Base-by-base conservation (phyloP, 2,329 filamentous ascomycete species). In the Epichloe brachyelytri region DNA sequence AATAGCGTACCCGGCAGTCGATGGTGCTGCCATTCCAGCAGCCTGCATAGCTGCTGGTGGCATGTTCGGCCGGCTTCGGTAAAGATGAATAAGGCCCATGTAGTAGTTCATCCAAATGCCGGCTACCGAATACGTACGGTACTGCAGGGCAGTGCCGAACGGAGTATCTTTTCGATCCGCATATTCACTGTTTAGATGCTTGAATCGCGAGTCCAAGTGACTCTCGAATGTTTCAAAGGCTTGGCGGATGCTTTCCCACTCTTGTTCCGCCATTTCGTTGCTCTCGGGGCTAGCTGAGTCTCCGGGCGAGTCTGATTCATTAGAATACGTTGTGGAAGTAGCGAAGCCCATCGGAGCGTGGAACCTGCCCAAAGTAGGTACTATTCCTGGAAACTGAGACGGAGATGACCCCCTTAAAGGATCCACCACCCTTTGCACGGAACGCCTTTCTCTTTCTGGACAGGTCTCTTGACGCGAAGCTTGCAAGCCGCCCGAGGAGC, bases 21-120 rank as follows among this genome's bases (percentile, higher is more conserved):
- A 78, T 14, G 72, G 71, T 0, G 88, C 88, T 10, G 86, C 82
- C 56, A 94, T 76, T 7, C 84, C 85, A 0, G 88, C 88, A 3
- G 93, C 89, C 59, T 89, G 79, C 80, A 95, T 89, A 37, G 89
- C 86, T 8, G 90, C 83, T 0, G 91, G 88, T 0, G 90, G 91
- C 89, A 96, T 96, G 22, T 79, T 79, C 0, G 93, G 93, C 58
- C 96, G 90, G 1, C 83, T 76, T 36, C 93, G 79, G 53, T 91
- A 74, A n/a, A 93, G 76, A 50, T 90, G 77, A 52, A 97, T 91
- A 45, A 88, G 76, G 0, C 84, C 83, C 74, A 91, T 87, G 66
- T 95, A 86, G 64, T 87, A 90, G 56, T 90, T 85, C 62, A 86
- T 82, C 88, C 89, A 95, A 20, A 96, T 75, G 36, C 87, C 85